Evolutionary conservation across 169 alveolate genomes (phyloP).

Genomic region (Neospora caninum): DNA sequence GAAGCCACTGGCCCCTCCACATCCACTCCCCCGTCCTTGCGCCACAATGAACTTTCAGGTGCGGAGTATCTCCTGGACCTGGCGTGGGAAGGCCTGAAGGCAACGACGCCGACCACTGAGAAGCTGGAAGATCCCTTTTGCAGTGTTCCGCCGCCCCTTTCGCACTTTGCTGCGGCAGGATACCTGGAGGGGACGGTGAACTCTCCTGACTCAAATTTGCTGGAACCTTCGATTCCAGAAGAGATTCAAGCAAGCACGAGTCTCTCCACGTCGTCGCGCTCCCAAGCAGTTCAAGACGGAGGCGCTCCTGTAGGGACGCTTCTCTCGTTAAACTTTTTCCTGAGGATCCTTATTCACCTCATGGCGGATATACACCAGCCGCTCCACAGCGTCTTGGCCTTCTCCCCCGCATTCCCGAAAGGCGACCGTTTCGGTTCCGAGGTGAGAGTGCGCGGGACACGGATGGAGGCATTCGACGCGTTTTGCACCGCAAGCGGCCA

Average conservation of each 20-base stretch:
- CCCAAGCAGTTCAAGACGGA: too few species aligned
- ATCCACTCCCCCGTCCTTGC: neutral
- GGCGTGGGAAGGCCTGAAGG: neutral
- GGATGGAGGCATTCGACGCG: neutral
- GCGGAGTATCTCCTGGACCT: neutral
- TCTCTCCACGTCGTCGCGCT: too few species aligned
- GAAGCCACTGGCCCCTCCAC: too few species aligned
- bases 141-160: neutral
- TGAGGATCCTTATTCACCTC: conserved; percentile 20
- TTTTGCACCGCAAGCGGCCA: too few species aligned
- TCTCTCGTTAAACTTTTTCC: neutral
- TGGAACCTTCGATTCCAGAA: too few species aligned
- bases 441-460: neutral
- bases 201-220: neutral
- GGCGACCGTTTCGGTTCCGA: conserved; percentile 6
- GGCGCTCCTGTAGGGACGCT: neutral
- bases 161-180: neutral
- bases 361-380: conserved; percentile 30
- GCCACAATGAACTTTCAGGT: neutral
- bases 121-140: conserved; percentile 28
- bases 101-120: neutral
- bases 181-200: neutral
- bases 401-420: neutral
- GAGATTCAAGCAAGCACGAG: too few species aligned
- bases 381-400: neutral